These are phyloP conservation scores for Akebia trifoliata DNA, from an alignment of 164 flowering plant genomes.

Conservation along the genomic window DNA sequence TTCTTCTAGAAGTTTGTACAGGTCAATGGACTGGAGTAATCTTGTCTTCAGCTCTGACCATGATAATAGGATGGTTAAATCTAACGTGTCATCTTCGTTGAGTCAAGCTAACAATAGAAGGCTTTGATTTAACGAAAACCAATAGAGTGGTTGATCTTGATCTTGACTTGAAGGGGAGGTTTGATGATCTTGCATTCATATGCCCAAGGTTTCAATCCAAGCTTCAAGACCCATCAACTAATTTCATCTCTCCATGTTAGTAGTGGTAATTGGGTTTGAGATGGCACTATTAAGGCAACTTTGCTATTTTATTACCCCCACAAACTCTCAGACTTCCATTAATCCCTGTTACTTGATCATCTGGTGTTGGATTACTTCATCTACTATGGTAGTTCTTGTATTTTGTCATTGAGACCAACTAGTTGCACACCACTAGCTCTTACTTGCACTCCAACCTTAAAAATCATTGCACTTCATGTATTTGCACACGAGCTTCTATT, in stretches of 20 bases:
- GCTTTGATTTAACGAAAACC: conserved; percentile 17
- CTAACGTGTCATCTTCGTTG: conserved; percentile 44
- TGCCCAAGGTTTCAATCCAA: conserved; percentile 5
- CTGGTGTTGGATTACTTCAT: no score
- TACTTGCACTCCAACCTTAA: no score
- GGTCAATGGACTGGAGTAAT: conserved; percentile 61
- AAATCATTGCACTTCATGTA: no score
- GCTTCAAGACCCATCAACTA: conserved; percentile 1
- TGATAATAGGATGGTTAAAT: conserved; percentile 2
- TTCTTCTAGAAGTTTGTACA: conserved; percentile 50
- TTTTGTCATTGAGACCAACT: no score
- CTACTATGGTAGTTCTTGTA: no score
- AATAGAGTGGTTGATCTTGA: conserved; percentile 3
- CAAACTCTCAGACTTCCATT: no score
- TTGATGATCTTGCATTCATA: conserved; percentile 31
- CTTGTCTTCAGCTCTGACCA: conserved; percentile 22
- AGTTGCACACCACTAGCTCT: no score
- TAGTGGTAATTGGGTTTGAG: conserved; percentile 4
- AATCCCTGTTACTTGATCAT: no score
- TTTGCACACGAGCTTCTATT: no score
- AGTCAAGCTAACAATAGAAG: conserved; percentile 28
- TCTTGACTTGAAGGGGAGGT: conserved; percentile 4
- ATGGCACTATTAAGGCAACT: no score
- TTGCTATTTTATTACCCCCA: no score
- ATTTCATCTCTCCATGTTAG: conserved; percentile 2